These are phyloP conservation scores for Adansonia grandidieri DNA, from an alignment of 441 rosid species.

Conservation along the genomic window DNA sequence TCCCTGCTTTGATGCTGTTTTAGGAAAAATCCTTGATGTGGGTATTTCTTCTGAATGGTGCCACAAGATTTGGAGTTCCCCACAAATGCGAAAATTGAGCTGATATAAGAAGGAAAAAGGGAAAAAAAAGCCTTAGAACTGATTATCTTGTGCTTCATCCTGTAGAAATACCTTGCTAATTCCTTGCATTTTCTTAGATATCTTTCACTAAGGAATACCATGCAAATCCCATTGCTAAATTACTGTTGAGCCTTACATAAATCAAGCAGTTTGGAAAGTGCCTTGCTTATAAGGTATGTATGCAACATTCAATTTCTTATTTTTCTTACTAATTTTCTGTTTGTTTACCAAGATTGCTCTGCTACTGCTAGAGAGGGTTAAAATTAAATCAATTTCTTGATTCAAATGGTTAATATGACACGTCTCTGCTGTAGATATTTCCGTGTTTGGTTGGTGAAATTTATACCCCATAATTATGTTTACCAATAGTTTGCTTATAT, in stretches of 20 bases:
- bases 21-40: not conserved
- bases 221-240: no score
- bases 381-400: not conserved
- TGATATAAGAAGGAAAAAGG: not conserved
- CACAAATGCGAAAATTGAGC: not conserved
- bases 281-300: not conserved
- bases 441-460: not conserved
- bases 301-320: not conserved
- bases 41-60: not conserved
- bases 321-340: not conserved
- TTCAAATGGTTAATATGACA: no score
- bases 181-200: slow-evolving; percentile 3
- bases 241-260: not conserved
- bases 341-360: slow-evolving; percentile 1
- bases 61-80: slow-evolving; percentile 9
- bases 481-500: not conserved
- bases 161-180: not conserved
- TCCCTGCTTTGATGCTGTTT: slow-evolving; percentile 5
- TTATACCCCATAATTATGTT: no score
- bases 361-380: not conserved
- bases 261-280: not conserved
- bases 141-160: not conserved
- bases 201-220: no score
- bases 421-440: not conserved
- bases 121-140: not conserved